Percentiles rank a stretch among this genome's conserved stretches.
These are phyloP conservation scores for Capsella bursapastoris DNA, from an alignment of 345 rosid species.

Conservation along the genomic window DNA sequence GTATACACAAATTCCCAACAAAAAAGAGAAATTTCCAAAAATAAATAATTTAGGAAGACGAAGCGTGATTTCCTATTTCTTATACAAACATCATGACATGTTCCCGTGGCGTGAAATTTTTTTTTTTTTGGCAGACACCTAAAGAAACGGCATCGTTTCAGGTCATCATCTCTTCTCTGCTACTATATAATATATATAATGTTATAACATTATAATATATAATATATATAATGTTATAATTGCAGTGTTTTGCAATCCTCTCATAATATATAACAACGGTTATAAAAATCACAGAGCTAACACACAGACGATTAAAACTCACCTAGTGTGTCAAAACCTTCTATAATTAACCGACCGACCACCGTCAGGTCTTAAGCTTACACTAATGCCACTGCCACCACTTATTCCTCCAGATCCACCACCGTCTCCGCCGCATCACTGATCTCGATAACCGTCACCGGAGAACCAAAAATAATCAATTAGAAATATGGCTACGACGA, in stretches of 20 bases:
- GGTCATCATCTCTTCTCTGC: slow-evolving; percentile 36
- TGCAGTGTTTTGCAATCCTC: neutral
- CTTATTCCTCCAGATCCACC: slow-evolving; percentile 43
- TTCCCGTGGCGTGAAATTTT: slow-evolving; percentile 31
- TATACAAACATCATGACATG: slow-evolving; percentile 29
- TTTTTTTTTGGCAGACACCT: slow-evolving; percentile 23
- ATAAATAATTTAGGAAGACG: neutral
- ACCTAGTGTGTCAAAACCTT: neutral
- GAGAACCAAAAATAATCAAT: neutral
- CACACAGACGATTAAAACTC: slow-evolving; percentile 8
- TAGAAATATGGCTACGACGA: slow-evolving; percentile 56
- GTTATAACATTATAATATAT: too few relatives aligned
- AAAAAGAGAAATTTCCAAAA: too few relatives aligned
- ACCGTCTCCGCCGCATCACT: slow-evolving; percentile 39
- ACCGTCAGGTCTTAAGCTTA: slow-evolving; percentile 18
- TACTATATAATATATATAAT: too few relatives aligned
- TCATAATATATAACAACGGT: slow-evolving; percentile 21
- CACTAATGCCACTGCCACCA: slow-evolving; percentile 45
- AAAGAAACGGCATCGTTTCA: slow-evolving; percentile 39
- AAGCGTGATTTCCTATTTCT: slow-evolving; percentile 3
- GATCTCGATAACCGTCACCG: slow-evolving; percentile 15
- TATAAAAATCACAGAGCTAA: slow-evolving; percentile 26
- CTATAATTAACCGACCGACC: slow-evolving; percentile 31
- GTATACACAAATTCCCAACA: too few relatives aligned
- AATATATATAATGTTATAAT: too few relatives aligned